Evolutionary conservation across 495 filamentous ascomycete species (phyloP).

Genomic region (Xylaria acuta): DNA sequence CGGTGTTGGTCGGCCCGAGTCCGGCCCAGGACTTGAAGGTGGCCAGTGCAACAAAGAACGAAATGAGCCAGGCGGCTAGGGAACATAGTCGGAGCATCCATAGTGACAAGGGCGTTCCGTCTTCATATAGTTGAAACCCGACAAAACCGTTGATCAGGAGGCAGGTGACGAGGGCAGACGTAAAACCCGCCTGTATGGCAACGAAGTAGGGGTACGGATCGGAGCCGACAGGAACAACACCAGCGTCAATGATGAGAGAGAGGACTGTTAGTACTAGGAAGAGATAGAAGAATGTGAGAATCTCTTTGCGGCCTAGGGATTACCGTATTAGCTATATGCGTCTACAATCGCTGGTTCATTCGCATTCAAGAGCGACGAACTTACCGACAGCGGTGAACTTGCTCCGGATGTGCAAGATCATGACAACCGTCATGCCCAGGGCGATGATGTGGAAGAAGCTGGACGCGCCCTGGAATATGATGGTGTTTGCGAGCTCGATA

Average conservation of each 20-base stretch:
- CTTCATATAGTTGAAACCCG: slow-evolving; percentile 98
- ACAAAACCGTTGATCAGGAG: slow-evolving; percentile 98
- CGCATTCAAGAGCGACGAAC: slow-evolving; percentile 42
- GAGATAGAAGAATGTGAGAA: slow-evolving; percentile 96
- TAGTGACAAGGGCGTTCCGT: slow-evolving; percentile 92
- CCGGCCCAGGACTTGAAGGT: slow-evolving; percentile 95
- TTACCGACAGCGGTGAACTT: slow-evolving; percentile 99
- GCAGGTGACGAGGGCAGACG: slow-evolving; percentile 87
- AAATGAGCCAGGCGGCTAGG: slow-evolving; percentile 81
- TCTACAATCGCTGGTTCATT: slow-evolving; percentile 4
- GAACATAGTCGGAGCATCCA: slow-evolving; percentile 88
- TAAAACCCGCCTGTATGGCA: slow-evolving; percentile 85
- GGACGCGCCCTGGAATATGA: slow-evolving; percentile 94
- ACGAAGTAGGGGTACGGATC: slow-evolving; percentile 88
- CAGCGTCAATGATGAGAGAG: slow-evolving; percentile 91
- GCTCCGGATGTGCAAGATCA: slow-evolving; percentile 94
- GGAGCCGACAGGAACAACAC: slow-evolving; percentile 84
- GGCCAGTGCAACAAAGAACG: slow-evolving; percentile 82
- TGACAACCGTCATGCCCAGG: slow-evolving; percentile 89
- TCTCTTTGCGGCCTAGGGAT: slow-evolving; percentile 89
- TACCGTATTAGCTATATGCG: slow-evolving; percentile 27
- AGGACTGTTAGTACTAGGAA: slow-evolving; percentile 88
- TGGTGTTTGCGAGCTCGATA: slow-evolving; percentile 95
- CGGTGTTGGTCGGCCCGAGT: slow-evolving; percentile 80
- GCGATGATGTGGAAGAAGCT: slow-evolving; percentile 93